Evolutionary conservation across 2,329 filamentous ascomycete genomes (phyloP).

Genomic region (Clonostachys chloroleuca): DNA sequence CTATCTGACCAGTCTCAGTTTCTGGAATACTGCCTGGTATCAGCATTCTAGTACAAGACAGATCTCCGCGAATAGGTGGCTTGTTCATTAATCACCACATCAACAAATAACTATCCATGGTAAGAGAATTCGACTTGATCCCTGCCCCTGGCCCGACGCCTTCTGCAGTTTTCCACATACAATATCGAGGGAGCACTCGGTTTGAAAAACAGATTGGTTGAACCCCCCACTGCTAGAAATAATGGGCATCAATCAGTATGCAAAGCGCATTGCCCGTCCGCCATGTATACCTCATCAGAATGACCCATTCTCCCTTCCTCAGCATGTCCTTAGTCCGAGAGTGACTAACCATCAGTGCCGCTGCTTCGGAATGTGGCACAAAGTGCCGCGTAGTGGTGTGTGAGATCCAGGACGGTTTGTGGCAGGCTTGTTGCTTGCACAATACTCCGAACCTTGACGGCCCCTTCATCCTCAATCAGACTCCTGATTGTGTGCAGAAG

Average conservation of each 20-base stretch:
- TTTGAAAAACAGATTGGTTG: no score
- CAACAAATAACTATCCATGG: neutral
- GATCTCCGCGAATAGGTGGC: neutral
- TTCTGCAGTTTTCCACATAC: neutral
- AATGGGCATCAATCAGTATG: no score
- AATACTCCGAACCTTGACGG: conserved; percentile 94
- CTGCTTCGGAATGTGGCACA: conserved; percentile 95
- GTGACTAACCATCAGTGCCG: conserved; percentile 72
- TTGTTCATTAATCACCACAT: neutral
- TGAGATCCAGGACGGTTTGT: conserved; percentile 88
- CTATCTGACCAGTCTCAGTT: no score
- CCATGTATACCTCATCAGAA: no score
- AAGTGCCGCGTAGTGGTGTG: conserved; percentile 91
- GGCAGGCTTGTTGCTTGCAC: conserved; percentile 93
- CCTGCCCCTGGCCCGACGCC: no score
- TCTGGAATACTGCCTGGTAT: no score
- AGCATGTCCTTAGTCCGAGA: no score
- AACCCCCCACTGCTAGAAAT: no score
- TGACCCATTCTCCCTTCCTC: no score
- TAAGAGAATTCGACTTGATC: neutral
- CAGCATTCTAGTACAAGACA: neutral
- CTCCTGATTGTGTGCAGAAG: conserved; percentile 84
- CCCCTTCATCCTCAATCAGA: conserved; percentile 94
- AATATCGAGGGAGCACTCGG: neutral
- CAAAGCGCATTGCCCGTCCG: no score